These are phyloP conservation scores for Jaltomata sinuosa DNA, from an alignment of 257 asterid genomes.

Conservation along the genomic window DNA sequence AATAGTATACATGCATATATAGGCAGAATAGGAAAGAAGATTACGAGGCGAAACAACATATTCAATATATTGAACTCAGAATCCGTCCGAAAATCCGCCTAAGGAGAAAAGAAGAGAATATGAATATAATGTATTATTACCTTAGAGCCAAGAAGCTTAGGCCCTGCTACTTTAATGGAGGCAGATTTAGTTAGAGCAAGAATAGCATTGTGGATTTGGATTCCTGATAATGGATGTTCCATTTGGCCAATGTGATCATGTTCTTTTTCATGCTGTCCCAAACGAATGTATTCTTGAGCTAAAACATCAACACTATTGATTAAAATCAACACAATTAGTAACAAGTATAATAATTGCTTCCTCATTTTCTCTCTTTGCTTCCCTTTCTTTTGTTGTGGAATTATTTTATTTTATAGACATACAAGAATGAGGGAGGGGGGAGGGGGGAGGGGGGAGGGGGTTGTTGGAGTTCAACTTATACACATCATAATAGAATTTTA, in stretches of 20 bases:
- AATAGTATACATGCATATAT: no score
- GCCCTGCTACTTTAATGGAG: slow-evolving; percentile 15
- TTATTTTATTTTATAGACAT: no score
- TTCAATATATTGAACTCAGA: background rate
- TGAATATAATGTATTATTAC: background rate
- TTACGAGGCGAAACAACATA: background rate
- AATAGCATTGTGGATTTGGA: slow-evolving; percentile 25
- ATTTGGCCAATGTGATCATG: slow-evolving; percentile 4
- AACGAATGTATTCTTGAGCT: background rate
- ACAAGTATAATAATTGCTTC: background rate
- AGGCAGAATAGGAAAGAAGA: background rate
- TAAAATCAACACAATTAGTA: background rate
- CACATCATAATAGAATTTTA: no score
- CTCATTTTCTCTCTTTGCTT: background rate
- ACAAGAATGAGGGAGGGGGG: background rate
- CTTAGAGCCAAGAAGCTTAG: slow-evolving; percentile 22
- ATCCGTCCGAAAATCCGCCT: no score
- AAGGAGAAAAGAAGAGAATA: background rate
- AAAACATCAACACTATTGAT: background rate
- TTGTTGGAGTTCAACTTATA: no score
- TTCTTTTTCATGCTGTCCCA: background rate
- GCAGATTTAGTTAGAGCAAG: slow-evolving; percentile 19
- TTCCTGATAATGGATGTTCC: slow-evolving; percentile 36
- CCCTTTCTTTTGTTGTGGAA: background rate
- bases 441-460: background rate